Evolutionary conservation across 1,139 yeast genomes (phyloP).

Genomic region (Suhomyces chickasaworum): DNA sequence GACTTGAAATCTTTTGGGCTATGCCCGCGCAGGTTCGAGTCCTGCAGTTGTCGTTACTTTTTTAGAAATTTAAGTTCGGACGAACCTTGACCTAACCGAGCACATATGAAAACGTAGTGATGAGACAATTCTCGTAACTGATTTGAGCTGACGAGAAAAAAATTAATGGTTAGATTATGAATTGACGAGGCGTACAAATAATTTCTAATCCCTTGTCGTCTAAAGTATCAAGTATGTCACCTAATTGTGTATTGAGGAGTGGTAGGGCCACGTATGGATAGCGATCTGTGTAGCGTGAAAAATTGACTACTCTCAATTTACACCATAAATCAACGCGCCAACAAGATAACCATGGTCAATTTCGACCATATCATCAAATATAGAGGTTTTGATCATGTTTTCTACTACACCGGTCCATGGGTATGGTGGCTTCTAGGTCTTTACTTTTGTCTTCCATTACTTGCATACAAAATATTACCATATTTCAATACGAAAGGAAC

Average conservation of each 20-base stretch:
- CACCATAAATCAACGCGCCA: not conserved
- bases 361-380: constrained; percentile 22
- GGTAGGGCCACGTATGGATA: constrained; percentile 6
- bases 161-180: not conserved
- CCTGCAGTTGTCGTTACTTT: constrained; percentile 57
- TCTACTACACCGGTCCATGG: constrained; percentile 40
- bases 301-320: not conserved
- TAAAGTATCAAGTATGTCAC: not conserved
- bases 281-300: not conserved
- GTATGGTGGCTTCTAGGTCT: constrained; percentile 38
- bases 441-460: constrained; percentile 38
- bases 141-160: not conserved
- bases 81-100: not conserved
- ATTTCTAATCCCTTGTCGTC: not conserved
- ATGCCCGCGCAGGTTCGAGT: constrained; percentile 63
- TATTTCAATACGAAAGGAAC: constrained; percentile 23
- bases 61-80: constrained; percentile 16
- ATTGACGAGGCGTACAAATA: not conserved
- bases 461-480: constrained; percentile 42
- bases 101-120: not conserved
- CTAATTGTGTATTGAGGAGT: not conserved
- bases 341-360: constrained; percentile 10
- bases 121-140: not conserved
- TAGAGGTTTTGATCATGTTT: constrained; percentile 32
- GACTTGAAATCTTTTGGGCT: constrained; percentile 61